Evolutionary conservation across 306 rosid species (phyloP), one percentile per base, ranked within the genome.

Genomic region (Corylus avellana): DNA sequence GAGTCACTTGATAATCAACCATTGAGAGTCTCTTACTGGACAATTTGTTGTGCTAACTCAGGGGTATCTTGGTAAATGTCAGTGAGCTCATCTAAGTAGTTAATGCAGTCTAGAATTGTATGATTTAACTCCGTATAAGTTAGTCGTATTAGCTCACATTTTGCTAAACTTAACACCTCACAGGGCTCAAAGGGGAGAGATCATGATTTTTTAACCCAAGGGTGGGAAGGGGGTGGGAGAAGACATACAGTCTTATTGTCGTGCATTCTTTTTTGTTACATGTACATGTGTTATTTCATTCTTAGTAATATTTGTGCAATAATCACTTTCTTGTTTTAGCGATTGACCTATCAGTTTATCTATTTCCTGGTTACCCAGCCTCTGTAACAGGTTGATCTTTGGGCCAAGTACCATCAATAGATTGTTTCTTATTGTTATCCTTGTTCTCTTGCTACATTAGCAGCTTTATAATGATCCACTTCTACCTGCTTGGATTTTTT

Each of bases 21-120:
- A 64, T 64, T 32, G 8, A 14, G 20, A 17, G 12, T 64, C 10
- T 35, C n/a, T 64, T 64, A 64, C 70, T 7, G 47, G 20, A 35
- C 8, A 64, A 63, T 63, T 35, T 63, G 29, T 63, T 32, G 39
- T 2, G 5, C 12, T 29, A 37, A 64, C 70, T 64, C 47, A 63
- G 47, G 46, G 47, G 46, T 64, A 35, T 14, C 48, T 37, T 64
- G 48, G 12, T 64, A 64, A 22, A 58, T 17, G 70, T 35, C 5
- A 32, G 46, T 14, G 25, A 64, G 12, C 10, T 37, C 70, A 32
- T 64, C 35, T 64, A 13, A 32, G 70, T 64, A 64, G 22, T 11
- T 59, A 59, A 59, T 64, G 70, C 46, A 64, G 70, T 17, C 46
- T 37, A 64, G n/a, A 64, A 29, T 64, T 32, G 46, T 32, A 64